A percentile compares a stretch with the other conserved stretches of the same genome.
These are phyloP conservation scores for Amylostereum areolatum DNA, from an alignment of 1,284 basidiomycete species.

Conservation along the genomic window DNA sequence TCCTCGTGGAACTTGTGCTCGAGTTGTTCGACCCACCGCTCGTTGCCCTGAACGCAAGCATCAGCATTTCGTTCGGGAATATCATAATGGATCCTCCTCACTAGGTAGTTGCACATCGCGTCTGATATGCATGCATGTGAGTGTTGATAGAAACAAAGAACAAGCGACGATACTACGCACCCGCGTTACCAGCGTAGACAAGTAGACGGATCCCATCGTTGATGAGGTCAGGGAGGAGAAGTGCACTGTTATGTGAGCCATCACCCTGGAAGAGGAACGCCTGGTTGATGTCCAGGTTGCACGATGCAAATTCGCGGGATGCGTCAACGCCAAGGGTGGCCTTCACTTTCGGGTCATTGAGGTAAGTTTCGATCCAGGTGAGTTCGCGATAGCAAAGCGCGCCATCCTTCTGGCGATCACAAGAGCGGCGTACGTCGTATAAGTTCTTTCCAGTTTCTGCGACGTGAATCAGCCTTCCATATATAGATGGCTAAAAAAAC, in stretches of 20 bases:
- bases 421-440: slow-evolving; percentile 81
- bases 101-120: slow-evolving; percentile 78
- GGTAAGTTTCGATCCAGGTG: slow-evolving; percentile 74
- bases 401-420: slow-evolving; percentile 65
- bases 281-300: slow-evolving; percentile 61
- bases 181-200: slow-evolving; percentile 80
- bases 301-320: slow-evolving; percentile 47
- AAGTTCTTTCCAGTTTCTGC: slow-evolving; percentile 63
- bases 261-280: slow-evolving; percentile 73
- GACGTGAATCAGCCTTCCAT: background rate
- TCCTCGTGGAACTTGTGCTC: slow-evolving; percentile 59
- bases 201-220: slow-evolving; percentile 72
- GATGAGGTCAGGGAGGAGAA: slow-evolving; percentile 69
- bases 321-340: slow-evolving; percentile 69
- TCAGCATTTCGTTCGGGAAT: slow-evolving; percentile 7
- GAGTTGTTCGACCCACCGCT: slow-evolving; percentile 61
- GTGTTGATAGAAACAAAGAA: background rate
- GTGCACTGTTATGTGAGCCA: slow-evolving; percentile 72
- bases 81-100: slow-evolving; percentile 28
- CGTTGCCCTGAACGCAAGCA: slow-evolving; percentile 50
- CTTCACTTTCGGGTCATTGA: slow-evolving; percentile 70
- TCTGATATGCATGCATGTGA: slow-evolving; percentile 33
- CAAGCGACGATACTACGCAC: slow-evolving; percentile 9
- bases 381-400: slow-evolving; percentile 74
- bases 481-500: background rate